Evolutionary conservation across 2,329 filamentous ascomycete genomes (phyloP).

Genomic region (Decorospora gaudefroyi): DNA sequence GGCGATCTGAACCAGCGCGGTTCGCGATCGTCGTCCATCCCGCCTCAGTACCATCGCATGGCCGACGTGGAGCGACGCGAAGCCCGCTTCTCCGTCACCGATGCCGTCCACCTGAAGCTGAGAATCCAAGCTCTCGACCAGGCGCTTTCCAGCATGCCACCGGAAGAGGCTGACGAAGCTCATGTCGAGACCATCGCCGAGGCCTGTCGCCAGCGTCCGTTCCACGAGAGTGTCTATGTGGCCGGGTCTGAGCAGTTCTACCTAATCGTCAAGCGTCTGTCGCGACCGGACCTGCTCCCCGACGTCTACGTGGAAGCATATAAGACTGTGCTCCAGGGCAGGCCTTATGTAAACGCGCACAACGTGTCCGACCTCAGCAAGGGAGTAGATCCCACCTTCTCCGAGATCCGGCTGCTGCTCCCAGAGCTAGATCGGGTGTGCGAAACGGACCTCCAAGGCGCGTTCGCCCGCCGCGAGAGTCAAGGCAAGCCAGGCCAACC

Average conservation of each 20-base stretch:
- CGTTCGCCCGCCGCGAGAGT: conserved; percentile 18
- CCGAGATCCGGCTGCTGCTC: conserved; percentile 25
- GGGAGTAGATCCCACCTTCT: conserved; percentile 28
- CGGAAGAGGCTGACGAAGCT: conserved; percentile 4
- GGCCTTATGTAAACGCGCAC: conserved; percentile 22
- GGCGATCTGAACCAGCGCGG: conserved; percentile 1
- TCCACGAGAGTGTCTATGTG: conserved; percentile 20
- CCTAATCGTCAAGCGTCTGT: conserved; percentile 20
- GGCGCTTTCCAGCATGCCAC: conserved; percentile 8
- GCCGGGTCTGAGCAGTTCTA: conserved; percentile 27
- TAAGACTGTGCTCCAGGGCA: conserved; percentile 15
- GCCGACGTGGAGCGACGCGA: conserved; percentile 2
- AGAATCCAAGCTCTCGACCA: conserved; percentile 28
- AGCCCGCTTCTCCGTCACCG: conserved; percentile 21
- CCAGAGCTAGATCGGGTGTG: conserved; percentile 24
- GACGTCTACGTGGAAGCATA: conserved; percentile 27
- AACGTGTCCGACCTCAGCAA: conserved; percentile 13
- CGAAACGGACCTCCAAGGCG: conserved; percentile 20
- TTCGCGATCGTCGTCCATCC: conserved; percentile 13
- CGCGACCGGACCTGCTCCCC: conserved; percentile 27
- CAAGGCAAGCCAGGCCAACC: conserved; percentile 15
- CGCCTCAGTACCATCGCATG: conserved; percentile 10
- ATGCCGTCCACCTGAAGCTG: conserved; percentile 25
- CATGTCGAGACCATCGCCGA: conserved; percentile 5
- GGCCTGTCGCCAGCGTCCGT: conserved; percentile 11